Evolutionary conservation across 2,329 filamentous ascomycete genomes (phyloP), one percentile per base, ranked within the genome.

Genomic region (Neonectria magnoliae): DNA sequence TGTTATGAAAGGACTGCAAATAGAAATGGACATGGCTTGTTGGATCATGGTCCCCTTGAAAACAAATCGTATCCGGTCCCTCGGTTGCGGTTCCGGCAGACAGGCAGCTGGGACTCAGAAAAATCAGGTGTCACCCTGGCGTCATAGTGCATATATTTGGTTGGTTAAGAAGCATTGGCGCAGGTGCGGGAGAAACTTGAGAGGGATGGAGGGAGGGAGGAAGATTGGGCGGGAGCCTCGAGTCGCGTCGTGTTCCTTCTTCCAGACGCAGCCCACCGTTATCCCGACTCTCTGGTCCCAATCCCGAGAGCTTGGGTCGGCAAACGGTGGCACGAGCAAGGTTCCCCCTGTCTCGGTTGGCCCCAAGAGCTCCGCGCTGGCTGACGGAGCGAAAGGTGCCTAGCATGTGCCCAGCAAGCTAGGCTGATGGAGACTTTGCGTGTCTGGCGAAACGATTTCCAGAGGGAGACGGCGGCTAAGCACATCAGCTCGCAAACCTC

Each of bases 251-350:
- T 57, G 38, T 56, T 47, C 52, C 62, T 63, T 54, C 60, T 45
- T 44, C 31, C n/a, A 62, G 59, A 42, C 66, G 61, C 62, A 73
- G 66, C 64, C 69, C 68, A 72, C 69, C 71, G 60, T 65, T 69
- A 67, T 73, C 72, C 76, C 75, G 71, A 72, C 56, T 68, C 66
- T 74, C 67, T 75, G 76, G 76, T 73, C 70, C 71, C 67, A 68
- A 75, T 72, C 73, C 76, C 76, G 76, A 77, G 69, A 64, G 71
- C 70, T 70, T 75, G 76, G 76, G 74, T 78, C 76, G 76, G 76
- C 68, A 77, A 77, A 71, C 72, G 70, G 66, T 74, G 72, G 71
- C 69, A 71, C 63, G 68, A 69, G 68, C 75, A 71, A 74, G 75
- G 74, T 60, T 68, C 74, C 74, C 74, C 73, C 67, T 74, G 71